A percentile compares a stretch with the other conserved stretches of the same genome.
Evolutionary conservation across 2,329 filamentous ascomycete species (phyloP).

Genomic region (Fusarium transvaalense): DNA sequence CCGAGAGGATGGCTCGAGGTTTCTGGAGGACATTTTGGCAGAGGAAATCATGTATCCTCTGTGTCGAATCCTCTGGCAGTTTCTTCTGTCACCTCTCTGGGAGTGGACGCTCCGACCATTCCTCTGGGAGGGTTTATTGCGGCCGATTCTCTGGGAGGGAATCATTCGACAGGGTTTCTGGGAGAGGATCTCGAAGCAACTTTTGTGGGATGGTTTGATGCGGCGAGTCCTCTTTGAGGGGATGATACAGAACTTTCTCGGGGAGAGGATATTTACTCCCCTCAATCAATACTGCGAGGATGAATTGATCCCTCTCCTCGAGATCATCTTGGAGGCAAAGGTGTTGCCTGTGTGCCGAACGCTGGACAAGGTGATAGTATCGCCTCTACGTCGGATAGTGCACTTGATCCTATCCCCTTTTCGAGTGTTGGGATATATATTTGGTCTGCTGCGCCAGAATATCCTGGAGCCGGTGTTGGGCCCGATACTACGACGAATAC

Average conservation of each 20-base stretch:
- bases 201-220: neutral
- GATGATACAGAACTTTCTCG: accelerated
- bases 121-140: neutral
- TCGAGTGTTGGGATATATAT: neutral
- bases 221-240: neutral
- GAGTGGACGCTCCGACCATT: neutral
- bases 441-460: accelerated
- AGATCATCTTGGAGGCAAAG: neutral
- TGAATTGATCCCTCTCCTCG: neutral
- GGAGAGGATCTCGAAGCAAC: neutral
- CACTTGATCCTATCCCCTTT: neutral
- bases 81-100: neutral
- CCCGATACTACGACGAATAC: neutral
- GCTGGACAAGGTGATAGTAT: neutral
- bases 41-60: neutral
- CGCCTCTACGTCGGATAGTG: neutral
- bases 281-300: neutral
- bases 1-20: neutral
- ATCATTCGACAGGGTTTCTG: neutral
- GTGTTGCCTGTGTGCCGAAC: neutral
- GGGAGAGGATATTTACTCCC: neutral
- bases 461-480: neutral
- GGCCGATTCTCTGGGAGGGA: neutral
- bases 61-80: neutral
- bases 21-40: neutral